phyloP scores from a whole-genome alignment of 2,329 filamentous ascomycete species.

The Geoglossum cookeanum region DNA sequence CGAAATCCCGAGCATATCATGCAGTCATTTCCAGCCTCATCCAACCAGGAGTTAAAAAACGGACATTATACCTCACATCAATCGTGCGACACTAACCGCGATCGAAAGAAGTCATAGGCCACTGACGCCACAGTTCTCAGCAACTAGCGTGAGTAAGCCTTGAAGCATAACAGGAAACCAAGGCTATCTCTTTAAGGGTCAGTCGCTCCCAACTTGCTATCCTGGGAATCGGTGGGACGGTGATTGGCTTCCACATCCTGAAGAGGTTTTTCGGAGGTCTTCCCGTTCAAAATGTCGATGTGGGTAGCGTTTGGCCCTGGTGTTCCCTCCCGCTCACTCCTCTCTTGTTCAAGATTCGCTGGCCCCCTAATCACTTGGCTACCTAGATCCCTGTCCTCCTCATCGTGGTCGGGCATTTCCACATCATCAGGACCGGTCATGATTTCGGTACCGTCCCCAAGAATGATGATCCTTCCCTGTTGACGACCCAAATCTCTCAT shows the following conservation, averaged over 20 bases:
- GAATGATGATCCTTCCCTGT: conserved; percentile 74
- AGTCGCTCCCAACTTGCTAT: conserved; percentile 8
- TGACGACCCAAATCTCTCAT: conserved; percentile 34
- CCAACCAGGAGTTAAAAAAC: not conserved
- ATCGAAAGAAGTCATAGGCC: not conserved
- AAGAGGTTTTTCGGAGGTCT: not conserved
- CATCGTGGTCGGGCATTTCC: conserved; percentile 86
- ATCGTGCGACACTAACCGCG: not conserved
- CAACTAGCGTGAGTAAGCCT: not conserved
- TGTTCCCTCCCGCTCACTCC: conserved; percentile 2
- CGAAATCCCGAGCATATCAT: not conserved
- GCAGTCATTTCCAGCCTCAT: not conserved
- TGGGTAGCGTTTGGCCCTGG: not conserved
- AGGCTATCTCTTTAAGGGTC: not conserved
- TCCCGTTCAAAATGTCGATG: not conserved
- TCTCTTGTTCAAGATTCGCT: conserved; percentile 13
- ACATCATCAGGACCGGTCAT: conserved; percentile 74
- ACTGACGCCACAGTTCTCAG: not conserved
- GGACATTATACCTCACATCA: not conserved
- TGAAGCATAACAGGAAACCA: not conserved
- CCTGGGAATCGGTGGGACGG: conserved; percentile 17
- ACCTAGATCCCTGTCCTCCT: conserved; percentile 66
- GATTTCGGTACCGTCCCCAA: conserved; percentile 89
- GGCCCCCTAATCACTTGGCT: conserved; percentile 60
- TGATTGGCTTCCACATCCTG: conserved; percentile 14